Conservation (phyloP, 176 grass and related monocot species). For the Pharus latifolius region DNA sequence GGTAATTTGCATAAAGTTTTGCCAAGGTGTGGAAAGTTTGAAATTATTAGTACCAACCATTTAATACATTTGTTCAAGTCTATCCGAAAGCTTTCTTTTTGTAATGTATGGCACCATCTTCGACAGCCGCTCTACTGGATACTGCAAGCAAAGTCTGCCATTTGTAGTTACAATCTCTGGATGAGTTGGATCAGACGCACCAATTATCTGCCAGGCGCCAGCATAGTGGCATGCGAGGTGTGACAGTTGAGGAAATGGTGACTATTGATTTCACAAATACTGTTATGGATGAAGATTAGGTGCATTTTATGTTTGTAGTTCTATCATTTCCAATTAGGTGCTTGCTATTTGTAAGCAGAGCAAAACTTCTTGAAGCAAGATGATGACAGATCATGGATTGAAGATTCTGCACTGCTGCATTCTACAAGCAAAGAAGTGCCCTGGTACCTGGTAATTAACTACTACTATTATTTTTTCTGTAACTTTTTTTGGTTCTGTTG, state of each 20-base stretch:
- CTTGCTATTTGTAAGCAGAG: conserved; percentile 13
- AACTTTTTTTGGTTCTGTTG: neutral
- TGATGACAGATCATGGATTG: conserved; percentile 42
- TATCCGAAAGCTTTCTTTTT: neutral
- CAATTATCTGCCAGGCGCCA: conserved; percentile 34
- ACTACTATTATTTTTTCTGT: neutral
- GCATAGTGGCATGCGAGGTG: conserved; percentile 50
- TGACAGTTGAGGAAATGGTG: conserved; percentile 45
- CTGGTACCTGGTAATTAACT: conserved; percentile 51
- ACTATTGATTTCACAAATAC: neutral
- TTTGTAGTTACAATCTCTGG: conserved; percentile 43
- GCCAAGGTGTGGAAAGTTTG: too few relatives aligned
- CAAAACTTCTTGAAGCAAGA: conserved; percentile 48
- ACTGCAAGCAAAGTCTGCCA: conserved; percentile 40
- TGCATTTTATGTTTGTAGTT: neutral
- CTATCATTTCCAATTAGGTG: neutral
- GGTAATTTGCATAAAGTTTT: neutral
- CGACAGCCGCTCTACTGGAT: conserved; percentile 30
- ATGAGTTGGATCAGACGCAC: conserved; percentile 38
- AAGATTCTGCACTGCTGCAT: conserved; percentile 31
- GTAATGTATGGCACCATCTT: neutral
- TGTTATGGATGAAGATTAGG: neutral
- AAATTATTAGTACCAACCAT: too few relatives aligned
- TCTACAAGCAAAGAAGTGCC: conserved; percentile 38
- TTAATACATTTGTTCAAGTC: neutral